A percentile compares a stretch with the other conserved stretches of the same genome.
Evolutionary conservation across 805 yeast genomes (phyloP).

Genomic region (Metschnikowia koreensis): DNA sequence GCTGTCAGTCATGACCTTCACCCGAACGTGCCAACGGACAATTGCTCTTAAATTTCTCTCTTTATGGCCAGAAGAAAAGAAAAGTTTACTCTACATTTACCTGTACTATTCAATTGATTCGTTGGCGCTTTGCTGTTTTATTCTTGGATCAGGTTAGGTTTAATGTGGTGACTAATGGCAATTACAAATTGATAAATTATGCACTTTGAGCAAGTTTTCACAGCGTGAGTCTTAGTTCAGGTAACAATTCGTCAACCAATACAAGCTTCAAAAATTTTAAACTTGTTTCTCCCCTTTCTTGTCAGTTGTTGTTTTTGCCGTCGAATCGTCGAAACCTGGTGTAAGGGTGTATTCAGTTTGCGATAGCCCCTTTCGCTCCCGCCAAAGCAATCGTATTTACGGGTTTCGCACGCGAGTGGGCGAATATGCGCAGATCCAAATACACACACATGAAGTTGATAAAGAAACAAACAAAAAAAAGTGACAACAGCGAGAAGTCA

Average conservation of each 20-base stretch:
- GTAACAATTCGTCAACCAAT: too few relatives aligned
- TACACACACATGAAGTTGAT: not conserved
- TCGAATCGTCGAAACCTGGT: constrained; percentile 9
- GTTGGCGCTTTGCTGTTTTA: not conserved
- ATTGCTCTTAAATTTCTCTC: too few relatives aligned
- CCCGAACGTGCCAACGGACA: too few relatives aligned
- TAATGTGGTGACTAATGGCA: not conserved
- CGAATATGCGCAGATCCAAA: constrained; percentile 1
- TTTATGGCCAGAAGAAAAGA: not conserved
- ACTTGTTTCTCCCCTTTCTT: not conserved
- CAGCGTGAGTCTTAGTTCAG: too few relatives aligned
- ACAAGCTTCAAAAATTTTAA: too few relatives aligned
- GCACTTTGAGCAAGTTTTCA: not conserved
- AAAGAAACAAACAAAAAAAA: not conserved
- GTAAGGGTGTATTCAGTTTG: constrained; percentile 13
- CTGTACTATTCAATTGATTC: not conserved
- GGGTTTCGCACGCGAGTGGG: constrained; percentile 5
- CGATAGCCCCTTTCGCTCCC: constrained; percentile 9
- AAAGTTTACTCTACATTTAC: not conserved
- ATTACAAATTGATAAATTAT: not conserved
- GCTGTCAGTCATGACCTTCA: not conserved
- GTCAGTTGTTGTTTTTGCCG: not conserved
- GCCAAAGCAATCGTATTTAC: constrained; percentile 7
- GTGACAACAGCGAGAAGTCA: not conserved
- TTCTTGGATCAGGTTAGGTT: not conserved